Conservation (phyloP, 2,329 filamentous ascomycete genomes). For the Acrocalymma vagum region DNA sequence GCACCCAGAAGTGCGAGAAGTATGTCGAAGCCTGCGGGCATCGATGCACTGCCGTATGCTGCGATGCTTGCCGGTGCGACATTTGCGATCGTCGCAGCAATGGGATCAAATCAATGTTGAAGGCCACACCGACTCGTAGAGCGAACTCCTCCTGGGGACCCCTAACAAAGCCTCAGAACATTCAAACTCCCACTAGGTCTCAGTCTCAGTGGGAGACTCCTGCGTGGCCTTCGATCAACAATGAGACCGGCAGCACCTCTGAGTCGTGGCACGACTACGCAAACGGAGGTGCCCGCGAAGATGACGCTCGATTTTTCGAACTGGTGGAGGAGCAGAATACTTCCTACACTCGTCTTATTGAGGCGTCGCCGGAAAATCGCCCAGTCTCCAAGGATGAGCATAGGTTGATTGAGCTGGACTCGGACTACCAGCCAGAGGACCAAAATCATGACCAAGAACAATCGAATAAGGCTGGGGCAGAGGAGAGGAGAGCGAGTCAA, state of each 20-base stretch:
- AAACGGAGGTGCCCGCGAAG: constrained; percentile 23
- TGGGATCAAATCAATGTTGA: constrained; percentile 35
- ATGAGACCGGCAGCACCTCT: constrained; percentile 1
- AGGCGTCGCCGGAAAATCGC: constrained; percentile 21
- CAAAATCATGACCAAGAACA: too few relatives aligned
- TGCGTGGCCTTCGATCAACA: background rate
- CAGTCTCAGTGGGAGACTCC: constrained; percentile 6
- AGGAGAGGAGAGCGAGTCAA: too few relatives aligned
- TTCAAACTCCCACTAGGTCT: constrained; percentile 9
- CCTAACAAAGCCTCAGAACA: constrained; percentile 4
- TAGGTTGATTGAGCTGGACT: constrained; percentile 29
- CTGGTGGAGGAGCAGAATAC: constrained; percentile 9
- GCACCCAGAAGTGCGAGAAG: constrained; percentile 37
- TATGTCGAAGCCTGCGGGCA: constrained; percentile 35
- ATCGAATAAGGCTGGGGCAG: too few relatives aligned
- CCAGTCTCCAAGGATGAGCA: constrained; percentile 15
- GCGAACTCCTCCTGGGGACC: constrained; percentile 1
- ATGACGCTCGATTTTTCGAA: constrained; percentile 28
- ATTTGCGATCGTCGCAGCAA: constrained; percentile 32
- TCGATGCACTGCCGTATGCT: constrained; percentile 36
- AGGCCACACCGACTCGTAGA: constrained; percentile 16
- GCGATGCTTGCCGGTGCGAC: constrained; percentile 37
- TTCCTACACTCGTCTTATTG: constrained; percentile 19
- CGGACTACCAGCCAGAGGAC: too few relatives aligned
- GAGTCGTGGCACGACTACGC: constrained; percentile 24